Evolutionary conservation across 2,329 filamentous ascomycete genomes (phyloP).

Genomic region (Scytalidium sp.): DNA sequence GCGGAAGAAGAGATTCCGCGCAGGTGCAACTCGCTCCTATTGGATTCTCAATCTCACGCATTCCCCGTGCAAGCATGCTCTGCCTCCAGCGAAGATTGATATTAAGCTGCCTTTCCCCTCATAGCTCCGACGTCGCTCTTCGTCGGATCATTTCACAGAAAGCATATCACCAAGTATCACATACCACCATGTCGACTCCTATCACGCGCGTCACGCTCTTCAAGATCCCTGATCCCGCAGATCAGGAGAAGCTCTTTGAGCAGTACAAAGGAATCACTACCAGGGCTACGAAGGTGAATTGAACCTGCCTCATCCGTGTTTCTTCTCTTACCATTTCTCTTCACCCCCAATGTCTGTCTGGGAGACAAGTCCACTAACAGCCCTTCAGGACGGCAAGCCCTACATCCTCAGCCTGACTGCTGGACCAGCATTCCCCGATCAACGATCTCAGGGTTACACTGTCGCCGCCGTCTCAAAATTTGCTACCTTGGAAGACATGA

Average conservation of each 20-base stretch:
- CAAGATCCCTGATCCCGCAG: constrained; percentile 45
- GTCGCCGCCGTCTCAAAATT: constrained; percentile 52
- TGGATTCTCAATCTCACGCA: too few relatives aligned
- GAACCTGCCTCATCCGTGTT: not conserved
- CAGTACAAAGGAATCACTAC: constrained; percentile 27
- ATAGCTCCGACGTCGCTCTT: too few relatives aligned
- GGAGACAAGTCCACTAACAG: not conserved
- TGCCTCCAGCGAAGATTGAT: too few relatives aligned
- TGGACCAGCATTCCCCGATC: constrained; percentile 44
- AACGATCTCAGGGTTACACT: constrained; percentile 53
- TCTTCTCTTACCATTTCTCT: not conserved
- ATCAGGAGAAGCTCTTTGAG: constrained; percentile 39
- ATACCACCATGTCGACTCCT: constrained; percentile 9
- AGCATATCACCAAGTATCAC: too few relatives aligned
- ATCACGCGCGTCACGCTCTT: constrained; percentile 51
- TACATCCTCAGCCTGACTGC: constrained; percentile 53
- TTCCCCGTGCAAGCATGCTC: too few relatives aligned
- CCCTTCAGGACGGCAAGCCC: constrained; percentile 50
- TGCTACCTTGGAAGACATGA: constrained; percentile 52
- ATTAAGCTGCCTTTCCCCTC: too few relatives aligned
- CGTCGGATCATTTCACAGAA: too few relatives aligned
- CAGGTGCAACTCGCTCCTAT: too few relatives aligned
- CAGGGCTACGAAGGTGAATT: constrained; percentile 39
- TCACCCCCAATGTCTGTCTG: not conserved
- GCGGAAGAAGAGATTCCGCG: too few relatives aligned